phyloP scores from a whole-genome alignment of 306 rosid species.

The Dryas alaskensis region DNA sequence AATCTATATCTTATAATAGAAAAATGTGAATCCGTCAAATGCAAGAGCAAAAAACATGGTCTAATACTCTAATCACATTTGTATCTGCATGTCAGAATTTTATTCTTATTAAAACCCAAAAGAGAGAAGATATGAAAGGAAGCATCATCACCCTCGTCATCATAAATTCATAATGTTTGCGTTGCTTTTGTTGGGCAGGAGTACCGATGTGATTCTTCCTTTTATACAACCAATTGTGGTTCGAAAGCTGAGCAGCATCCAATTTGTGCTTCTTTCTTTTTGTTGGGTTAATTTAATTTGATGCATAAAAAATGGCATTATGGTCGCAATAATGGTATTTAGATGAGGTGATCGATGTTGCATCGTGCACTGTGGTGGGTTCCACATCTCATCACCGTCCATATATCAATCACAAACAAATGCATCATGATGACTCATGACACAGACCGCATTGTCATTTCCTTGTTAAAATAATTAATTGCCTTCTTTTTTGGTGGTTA shows the following conservation, averaged over 20 bases:
- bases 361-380: not conserved
- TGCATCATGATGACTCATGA: not conserved
- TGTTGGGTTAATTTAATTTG: not conserved
- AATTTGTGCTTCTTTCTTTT: not conserved
- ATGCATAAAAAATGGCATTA: not conserved
- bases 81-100: too few species aligned
- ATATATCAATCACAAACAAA: not conserved
- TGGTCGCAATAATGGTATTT: slow-evolving; percentile 1
- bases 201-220: not conserved
- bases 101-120: not conserved
- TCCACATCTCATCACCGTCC: not conserved
- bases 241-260: not conserved
- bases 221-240: not conserved
- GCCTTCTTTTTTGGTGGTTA: not conserved
- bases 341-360: not conserved
- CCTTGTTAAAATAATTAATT: not conserved
- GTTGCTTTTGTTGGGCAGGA: not conserved
- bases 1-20: too few species aligned
- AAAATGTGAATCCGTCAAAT: too few species aligned
- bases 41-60: too few species aligned
- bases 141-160: not conserved
- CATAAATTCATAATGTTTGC: not conserved
- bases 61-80: too few species aligned
- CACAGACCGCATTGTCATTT: not conserved
- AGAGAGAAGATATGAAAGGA: not conserved